A percentile compares a stretch with the other conserved stretches of the same genome.
Evolutionary conservation across 2,329 filamentous ascomycete genomes (phyloP).

Genomic region (Diaporthe sp.): DNA sequence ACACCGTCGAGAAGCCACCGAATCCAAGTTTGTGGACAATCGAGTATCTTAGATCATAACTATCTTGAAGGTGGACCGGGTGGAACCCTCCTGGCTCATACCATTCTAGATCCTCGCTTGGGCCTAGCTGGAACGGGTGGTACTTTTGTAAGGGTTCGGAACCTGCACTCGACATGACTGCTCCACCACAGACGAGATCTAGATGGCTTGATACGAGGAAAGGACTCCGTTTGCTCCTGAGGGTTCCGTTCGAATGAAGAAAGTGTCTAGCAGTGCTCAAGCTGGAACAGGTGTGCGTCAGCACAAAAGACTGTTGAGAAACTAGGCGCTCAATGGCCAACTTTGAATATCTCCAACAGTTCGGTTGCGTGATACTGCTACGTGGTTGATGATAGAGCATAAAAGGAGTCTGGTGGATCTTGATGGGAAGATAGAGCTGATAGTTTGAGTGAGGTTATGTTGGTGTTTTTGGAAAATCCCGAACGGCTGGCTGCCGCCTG

Average conservation of each 20-base stretch:
- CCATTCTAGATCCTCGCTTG: slow-evolving; percentile 27
- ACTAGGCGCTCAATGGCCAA: too few species aligned
- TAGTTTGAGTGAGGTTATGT: too few species aligned
- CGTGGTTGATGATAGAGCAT: too few species aligned
- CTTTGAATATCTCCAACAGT: too few species aligned
- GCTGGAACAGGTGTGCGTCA: neutral
- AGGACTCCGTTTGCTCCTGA: neutral
- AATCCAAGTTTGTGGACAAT: slow-evolving; percentile 56
- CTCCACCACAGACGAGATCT: neutral
- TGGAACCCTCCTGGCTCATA: slow-evolving; percentile 56
- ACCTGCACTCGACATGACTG: neutral
- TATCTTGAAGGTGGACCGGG: slow-evolving; percentile 54
- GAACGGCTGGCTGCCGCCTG: too few species aligned
- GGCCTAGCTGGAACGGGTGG: slow-evolving; percentile 11
- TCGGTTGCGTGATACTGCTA: too few species aligned
- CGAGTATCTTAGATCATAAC: slow-evolving; percentile 53
- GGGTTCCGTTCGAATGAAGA: neutral
- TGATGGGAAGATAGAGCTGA: too few species aligned
- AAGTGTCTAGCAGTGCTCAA: neutral
- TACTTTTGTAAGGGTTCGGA: neutral
- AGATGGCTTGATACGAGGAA: neutral
- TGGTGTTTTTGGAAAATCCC: too few species aligned
- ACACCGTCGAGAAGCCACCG: slow-evolving; percentile 48
- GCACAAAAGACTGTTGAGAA: neutral
- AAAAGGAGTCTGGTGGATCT: too few species aligned